Percentiles rank a stretch among this genome's conserved stretches.
Evolutionary conservation across 495 filamentous ascomycete species (phyloP).

Genomic region (Tetracladium setigerum): DNA sequence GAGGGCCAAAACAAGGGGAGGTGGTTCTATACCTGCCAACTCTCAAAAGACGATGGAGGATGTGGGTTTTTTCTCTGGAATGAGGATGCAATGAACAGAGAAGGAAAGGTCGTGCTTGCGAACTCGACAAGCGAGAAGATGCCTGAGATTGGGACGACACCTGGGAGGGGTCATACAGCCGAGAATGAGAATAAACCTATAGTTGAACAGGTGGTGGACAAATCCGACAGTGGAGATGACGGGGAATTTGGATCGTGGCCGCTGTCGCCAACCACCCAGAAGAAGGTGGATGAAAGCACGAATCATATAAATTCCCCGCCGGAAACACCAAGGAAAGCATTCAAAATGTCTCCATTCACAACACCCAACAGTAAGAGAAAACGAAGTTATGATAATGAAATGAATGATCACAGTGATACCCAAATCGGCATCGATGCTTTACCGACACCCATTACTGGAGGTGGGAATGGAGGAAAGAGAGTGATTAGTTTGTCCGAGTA

Average conservation of each 20-base stretch:
- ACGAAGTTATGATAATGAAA: constrained; percentile 24
- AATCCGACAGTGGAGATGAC: constrained; percentile 1
- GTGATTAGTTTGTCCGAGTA: background rate
- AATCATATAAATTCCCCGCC: constrained; percentile 15
- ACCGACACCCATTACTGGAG: constrained; percentile 15
- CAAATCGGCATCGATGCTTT: constrained; percentile 1
- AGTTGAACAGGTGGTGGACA: background rate
- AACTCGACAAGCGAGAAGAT: constrained; percentile 31
- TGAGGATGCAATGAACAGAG: constrained; percentile 50
- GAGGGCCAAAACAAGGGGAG: constrained; percentile 57
- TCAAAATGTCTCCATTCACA: constrained; percentile 30
- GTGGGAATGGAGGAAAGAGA: background rate
- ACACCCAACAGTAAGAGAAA: constrained; percentile 47
- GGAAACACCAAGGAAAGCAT: constrained; percentile 39
- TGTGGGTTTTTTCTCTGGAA: constrained; percentile 72
- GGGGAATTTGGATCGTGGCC: constrained; percentile 16
- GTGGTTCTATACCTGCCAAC: constrained; percentile 62
- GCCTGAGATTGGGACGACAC: constrained; percentile 3
- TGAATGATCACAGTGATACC: constrained; percentile 2
- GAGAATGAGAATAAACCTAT: background rate
- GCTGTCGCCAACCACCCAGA: constrained; percentile 12
- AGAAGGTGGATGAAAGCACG: constrained; percentile 6
- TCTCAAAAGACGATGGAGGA: constrained; percentile 27
- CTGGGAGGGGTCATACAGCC: background rate
- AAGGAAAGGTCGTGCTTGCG: constrained; percentile 40